A percentile compares a stretch with the other conserved stretches of the same genome.
Evolutionary conservation across 78 protist genomes (phyloP).

Genomic region (Speleostelium caveatum): DNA sequence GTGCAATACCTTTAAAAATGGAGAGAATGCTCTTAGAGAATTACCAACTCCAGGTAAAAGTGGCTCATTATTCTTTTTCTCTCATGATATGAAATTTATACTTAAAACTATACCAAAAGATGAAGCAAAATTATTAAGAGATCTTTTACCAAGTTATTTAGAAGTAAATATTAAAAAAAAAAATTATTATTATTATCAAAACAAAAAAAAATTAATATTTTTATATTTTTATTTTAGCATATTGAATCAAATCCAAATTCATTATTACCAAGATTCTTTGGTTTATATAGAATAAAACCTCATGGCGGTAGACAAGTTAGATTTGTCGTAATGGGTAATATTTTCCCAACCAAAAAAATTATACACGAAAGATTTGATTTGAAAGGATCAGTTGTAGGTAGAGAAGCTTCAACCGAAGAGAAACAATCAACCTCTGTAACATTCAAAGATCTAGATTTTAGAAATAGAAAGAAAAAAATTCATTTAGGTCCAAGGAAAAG

Average conservation of each 20-base stretch:
- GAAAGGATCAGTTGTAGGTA: conserved; percentile 86
- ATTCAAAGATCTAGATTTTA: conserved; percentile 79
- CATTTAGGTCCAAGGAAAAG: conserved; percentile 54
- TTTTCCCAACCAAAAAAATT: conserved; percentile 85
- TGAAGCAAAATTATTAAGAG: conserved; percentile 87
- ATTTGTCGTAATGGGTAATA: conserved; percentile 94
- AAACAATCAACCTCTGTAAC: conserved; percentile 70
- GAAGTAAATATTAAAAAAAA: conserved; percentile 12
- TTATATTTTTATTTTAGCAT: conserved; percentile 22
- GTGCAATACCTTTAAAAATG: conserved; percentile 49
- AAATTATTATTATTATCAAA: too few species aligned
- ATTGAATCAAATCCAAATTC: conserved; percentile 88
- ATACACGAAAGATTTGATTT: conserved; percentile 93
- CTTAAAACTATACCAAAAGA: conserved; percentile 94
- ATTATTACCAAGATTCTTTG: conserved; percentile 94
- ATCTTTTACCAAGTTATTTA: conserved; percentile 84
- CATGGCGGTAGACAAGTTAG: conserved; percentile 83
- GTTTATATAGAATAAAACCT: conserved; percentile 86
- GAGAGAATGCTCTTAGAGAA: conserved; percentile 57
- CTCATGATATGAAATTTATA: conserved; percentile 88
- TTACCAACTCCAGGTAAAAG: conserved; percentile 95
- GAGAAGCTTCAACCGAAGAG: conserved; percentile 70
- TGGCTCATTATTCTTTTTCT: conserved; percentile 90
- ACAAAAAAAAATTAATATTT: background rate
- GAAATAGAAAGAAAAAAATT: conserved; percentile 46